Conservation (phyloP, 768 basidiomycete species). For the Mycena metata region DNA sequence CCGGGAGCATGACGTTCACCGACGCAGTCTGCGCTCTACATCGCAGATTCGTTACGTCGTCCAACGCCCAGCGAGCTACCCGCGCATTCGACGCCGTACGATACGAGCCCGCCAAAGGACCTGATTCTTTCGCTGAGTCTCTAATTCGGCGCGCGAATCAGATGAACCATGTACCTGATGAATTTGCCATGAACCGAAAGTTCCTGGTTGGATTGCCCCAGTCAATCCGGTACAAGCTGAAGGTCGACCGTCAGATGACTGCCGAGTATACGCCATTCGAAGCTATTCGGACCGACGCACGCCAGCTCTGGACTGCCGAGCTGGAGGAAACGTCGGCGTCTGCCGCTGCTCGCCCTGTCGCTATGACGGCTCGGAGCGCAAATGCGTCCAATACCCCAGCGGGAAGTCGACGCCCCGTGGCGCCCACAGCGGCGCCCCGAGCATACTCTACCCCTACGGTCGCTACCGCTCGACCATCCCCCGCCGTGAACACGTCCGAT, state of each 20-base stretch:
- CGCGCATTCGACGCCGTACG: not conserved
- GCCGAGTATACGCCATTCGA: not conserved
- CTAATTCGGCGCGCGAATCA: slow-evolving; percentile 1
- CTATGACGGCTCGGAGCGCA: too few species aligned
- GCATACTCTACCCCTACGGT: too few species aligned
- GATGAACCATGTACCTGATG: not conserved
- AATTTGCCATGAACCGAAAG: not conserved
- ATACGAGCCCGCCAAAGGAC: not conserved
- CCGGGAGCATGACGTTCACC: not conserved
- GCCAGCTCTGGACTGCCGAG: not conserved
- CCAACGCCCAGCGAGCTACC: not conserved
- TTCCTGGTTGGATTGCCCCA: not conserved
- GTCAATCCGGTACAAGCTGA: not conserved
- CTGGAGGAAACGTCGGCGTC: not conserved
- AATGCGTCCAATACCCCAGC: too few species aligned
- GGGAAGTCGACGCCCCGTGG: too few species aligned
- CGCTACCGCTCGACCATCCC: too few species aligned
- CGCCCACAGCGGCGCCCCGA: too few species aligned
- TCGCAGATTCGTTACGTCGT: not conserved
- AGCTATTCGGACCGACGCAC: not conserved
- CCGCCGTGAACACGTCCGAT: not conserved
- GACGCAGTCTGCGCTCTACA: not conserved
- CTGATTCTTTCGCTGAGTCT: not conserved
- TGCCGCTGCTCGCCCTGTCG: too few species aligned
- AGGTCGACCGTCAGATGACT: not conserved